Evolutionary conservation across 176 grass and related monocot genomes (phyloP), one percentile per base, ranked within the genome.

Genomic region (Zoysia pacifica): DNA sequence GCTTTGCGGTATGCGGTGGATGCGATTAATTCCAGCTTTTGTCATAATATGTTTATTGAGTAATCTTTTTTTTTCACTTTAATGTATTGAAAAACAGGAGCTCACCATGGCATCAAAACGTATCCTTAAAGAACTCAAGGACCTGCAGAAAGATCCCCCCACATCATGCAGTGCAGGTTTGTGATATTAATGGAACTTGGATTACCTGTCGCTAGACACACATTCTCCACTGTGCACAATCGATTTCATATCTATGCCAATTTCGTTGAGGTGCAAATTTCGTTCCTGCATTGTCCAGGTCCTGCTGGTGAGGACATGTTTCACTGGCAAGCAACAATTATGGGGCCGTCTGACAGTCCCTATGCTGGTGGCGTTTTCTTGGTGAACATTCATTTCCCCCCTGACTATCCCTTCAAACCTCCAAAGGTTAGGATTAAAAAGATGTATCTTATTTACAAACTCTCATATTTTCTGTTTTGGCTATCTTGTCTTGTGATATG

Each of bases 281-380:
- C 12, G 41, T 75, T 3, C 84, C 11, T 69, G 54, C 42, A 75
- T 69, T 76, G 58, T 77, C 50, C 56, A 89, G 87, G 87, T 62
- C 87, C 87, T 89, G 87, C 87, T 78, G 78, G 87, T 15, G 87
- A 89, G 83, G 87, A 89, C 52, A 89, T 89, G 87, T 89, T 89
- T 51, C 87, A 89, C 44, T 89, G 87, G 82, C 87, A 89, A 78
- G 87, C 87, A 16, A 89, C 87, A 2, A 89, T 89, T 73, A 89
- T 89, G 87, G 87, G 87, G 18, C 87, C 87, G 5, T 78, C 87
- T 62, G 87, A 89, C 78, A 89, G 87, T 54, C 87, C 87, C 67
- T 89, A 89, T 85, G 73, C 87, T 2, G 87, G 87, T 2, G 87
- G 87, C 11, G 82, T 89, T 77, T 89, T 89, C 78, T 78, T 89